Percentiles rank a stretch among this genome's conserved stretches.
Evolutionary conservation across 345 rosid species (phyloP).

Genomic region (Litchi chinensis): DNA sequence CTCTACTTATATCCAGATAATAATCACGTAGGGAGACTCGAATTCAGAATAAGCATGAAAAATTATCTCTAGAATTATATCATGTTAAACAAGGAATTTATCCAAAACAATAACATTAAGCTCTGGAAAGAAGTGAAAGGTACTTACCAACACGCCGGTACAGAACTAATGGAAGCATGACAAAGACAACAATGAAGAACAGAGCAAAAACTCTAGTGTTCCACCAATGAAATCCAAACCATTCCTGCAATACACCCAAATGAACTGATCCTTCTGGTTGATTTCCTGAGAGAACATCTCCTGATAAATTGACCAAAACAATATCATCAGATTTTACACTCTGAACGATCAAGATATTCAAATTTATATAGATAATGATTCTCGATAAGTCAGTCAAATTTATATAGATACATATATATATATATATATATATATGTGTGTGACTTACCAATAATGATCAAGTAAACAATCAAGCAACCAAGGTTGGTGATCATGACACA

Average conservation of each 20-base stretch:
- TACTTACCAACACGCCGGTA: constrained; percentile 61
- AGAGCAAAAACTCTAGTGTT: constrained; percentile 63
- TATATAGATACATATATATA: no score
- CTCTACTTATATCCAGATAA: no score
- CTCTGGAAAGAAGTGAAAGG: neutral
- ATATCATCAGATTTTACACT: neutral
- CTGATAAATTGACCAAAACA: constrained; percentile 35
- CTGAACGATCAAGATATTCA: no score
- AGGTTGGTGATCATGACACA: constrained; percentile 70
- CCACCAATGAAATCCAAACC: constrained; percentile 96
- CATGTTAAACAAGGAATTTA: neutral
- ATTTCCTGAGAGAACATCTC: constrained; percentile 83
- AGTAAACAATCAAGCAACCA: constrained; percentile 70
- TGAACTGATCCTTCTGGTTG: constrained; percentile 55
- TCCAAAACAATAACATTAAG: neutral
- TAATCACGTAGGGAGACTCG: neutral
- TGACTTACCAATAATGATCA: constrained; percentile 73
- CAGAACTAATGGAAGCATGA: constrained; percentile 68
- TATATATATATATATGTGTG: no score
- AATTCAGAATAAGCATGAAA: neutral
- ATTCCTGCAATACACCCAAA: constrained; percentile 78
- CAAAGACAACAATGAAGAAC: constrained; percentile 52
- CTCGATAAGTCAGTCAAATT: neutral
- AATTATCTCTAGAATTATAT: neutral
- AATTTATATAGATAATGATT: neutral